Evolutionary conservation across 352 stramenopile species (phyloP), one percentile per base, ranked within the genome.

Genomic region (Phytophthora pisi): DNA sequence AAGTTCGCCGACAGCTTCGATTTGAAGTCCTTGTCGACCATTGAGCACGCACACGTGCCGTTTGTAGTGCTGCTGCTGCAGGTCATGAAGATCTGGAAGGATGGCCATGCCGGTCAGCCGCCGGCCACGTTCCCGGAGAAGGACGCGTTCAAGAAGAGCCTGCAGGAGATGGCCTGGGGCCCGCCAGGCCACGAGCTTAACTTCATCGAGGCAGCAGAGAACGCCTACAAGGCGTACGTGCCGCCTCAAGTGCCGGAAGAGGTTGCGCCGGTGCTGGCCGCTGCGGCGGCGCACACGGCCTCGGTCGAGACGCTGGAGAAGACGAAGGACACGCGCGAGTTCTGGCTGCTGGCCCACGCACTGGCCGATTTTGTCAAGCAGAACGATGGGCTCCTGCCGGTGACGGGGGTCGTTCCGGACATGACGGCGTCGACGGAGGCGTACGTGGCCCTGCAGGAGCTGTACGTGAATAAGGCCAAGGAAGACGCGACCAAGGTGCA

Each of bases 381-480:
- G 34, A 91, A 93, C 54, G 74, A 82, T 10, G 82, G 78, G 1
- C 38, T 89, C 45, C 71, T 89, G 51, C 94, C 95, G 4, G 74
- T 98, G n/a, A 92, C 91, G 31, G 96, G 96, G 3, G 87, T 90
- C 10, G 91, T 99, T 26, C 97, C 97, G 0, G 98, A 99, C 62
- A 99, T 99, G 96, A 99, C 97, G 6, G 89, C 94, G 13, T 96
- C 96, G 10, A 99, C 97, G 1, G 80, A 96, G n/a, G 77, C 68
- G 9, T 99, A 98, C 77, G 88, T 99, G 5, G 77, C 86, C 50
- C 74, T 99, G 55, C 97, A 99, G 77, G 75, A 94, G 20, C 64
- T 98, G 4, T 99, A 99, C 77, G 75, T 93, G 30, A 68, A 72
- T 24, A 97, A 98, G 74, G 96, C 96, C 1, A 81, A 95, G 55